A percentile compares a stretch with the other conserved stretches of the same genome.
Evolutionary conservation across 352 stramenopile species (phyloP).

Genomic region (Phytophthora sp.): DNA sequence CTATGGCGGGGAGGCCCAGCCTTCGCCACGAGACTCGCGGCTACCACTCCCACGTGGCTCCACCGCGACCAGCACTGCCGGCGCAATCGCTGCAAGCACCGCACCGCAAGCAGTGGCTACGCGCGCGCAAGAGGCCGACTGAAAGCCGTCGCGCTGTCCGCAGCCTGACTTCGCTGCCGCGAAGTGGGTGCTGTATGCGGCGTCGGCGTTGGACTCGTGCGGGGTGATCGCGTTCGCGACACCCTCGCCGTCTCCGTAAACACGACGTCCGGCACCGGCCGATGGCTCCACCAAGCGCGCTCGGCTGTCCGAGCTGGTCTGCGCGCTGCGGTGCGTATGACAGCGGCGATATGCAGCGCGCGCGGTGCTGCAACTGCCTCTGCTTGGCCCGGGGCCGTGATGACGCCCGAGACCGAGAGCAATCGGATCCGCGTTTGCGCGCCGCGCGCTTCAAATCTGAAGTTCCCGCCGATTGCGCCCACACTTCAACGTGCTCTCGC

Average conservation of each 20-base stretch:
- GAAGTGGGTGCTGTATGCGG: conserved; percentile 1
- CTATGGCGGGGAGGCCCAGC: no score
- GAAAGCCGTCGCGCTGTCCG: neutral
- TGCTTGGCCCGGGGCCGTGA: no score
- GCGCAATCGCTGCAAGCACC: no score
- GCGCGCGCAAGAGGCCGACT: no score
- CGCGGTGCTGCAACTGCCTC: neutral
- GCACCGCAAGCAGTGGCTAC: no score
- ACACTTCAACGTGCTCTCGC: conserved; percentile 11
- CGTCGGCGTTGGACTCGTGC: neutral
- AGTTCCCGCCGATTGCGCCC: conserved; percentile 4
- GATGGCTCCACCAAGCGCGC: no score
- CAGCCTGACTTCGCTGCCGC: neutral
- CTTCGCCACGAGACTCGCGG: no score
- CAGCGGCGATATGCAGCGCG: neutral
- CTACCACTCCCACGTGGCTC: no score
- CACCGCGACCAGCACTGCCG: no score
- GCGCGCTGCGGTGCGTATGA: neutral
- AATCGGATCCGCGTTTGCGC: conserved; percentile 12
- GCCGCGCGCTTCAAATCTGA: conserved; percentile 4
- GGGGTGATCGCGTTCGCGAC: neutral
- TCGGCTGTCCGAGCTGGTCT: no score
- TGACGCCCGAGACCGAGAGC: conserved; percentile 14
- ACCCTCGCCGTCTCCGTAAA: neutral
- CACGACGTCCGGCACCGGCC: no score